Percentiles rank a stretch among this genome's conserved stretches.
Conservation (phyloP, 148 eudicot genomes). For the Amaranthus cruentus region DNA sequence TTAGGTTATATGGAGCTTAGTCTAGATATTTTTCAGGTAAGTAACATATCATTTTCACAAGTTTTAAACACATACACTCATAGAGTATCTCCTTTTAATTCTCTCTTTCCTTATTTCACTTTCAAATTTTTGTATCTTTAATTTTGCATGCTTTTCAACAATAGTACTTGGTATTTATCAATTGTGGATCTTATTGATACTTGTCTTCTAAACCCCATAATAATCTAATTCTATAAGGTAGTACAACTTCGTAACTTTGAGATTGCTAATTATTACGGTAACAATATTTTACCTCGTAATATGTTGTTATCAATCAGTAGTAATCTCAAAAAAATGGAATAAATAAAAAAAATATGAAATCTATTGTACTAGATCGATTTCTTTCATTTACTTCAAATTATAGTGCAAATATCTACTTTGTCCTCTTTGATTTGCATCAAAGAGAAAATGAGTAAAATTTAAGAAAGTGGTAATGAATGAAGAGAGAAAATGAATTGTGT, state of each 20-base stretch:
- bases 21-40: slow-evolving; percentile 7
- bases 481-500: neutral
- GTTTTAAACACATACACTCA: slow-evolving; percentile 17
- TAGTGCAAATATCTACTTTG: neutral
- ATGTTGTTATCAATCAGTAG: too few species aligned
- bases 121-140: slow-evolving; percentile 13
- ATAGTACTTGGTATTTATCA: neutral
- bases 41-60: slow-evolving; percentile 19
- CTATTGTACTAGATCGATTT: neutral
- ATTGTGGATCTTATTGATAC: slow-evolving; percentile 8
- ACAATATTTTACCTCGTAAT: too few species aligned
- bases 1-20: neutral
- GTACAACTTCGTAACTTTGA: too few species aligned
- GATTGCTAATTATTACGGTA: too few species aligned
- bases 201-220: neutral
- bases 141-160: slow-evolving; percentile 21
- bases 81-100: neutral
- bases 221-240: too few species aligned
- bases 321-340: too few species aligned
- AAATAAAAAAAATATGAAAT: neutral
- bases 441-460: too few species aligned
- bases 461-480: too few species aligned
- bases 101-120: slow-evolving; percentile 5
- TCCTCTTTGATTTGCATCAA: too few species aligned
- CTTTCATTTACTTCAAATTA: neutral